Evolutionary conservation across 2,329 filamentous ascomycete genomes (phyloP).

Genomic region (Talaromyces sp.): DNA sequence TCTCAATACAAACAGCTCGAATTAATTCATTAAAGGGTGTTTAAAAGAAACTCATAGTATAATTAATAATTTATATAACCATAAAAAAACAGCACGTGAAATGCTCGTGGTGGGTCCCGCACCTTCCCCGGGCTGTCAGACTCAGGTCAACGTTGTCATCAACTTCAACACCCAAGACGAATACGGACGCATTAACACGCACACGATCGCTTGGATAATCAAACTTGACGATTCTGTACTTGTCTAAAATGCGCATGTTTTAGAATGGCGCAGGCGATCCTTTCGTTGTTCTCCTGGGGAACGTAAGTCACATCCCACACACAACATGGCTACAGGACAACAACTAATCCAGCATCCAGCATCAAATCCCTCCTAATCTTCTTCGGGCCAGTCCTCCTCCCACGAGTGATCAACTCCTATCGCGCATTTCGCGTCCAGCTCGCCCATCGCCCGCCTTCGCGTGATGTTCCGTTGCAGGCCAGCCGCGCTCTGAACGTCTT

Average conservation of each 20-base stretch:
- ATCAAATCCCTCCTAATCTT: conserved; percentile 41
- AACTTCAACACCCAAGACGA: neutral
- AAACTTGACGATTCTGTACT: neutral
- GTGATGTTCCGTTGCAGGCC: conserved; percentile 31
- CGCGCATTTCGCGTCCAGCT: conserved; percentile 30
- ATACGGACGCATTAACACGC: neutral
- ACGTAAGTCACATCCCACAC: conserved; percentile 3
- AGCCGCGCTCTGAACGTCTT: conserved; percentile 44
- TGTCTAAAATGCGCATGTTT: neutral
- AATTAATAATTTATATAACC: no score
- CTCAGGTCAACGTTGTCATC: neutral
- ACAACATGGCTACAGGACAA: neutral
- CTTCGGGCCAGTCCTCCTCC: conserved; percentile 39
- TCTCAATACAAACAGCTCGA: neutral
- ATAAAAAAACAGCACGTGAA: neutral
- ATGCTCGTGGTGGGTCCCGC: neutral
- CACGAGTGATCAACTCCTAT: conserved; percentile 34
- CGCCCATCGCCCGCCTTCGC: conserved; percentile 32
- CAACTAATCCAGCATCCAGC: conserved; percentile 19
- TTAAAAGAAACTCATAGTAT: no score
- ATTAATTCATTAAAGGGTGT: neutral
- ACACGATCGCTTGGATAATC: neutral
- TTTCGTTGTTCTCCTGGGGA: conserved; percentile 10
- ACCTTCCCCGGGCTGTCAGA: neutral
- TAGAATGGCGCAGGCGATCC: conserved; percentile 6